Conservation (phyloP, 176 grass and related monocot species). For the Cenchrus americanus region DNA sequence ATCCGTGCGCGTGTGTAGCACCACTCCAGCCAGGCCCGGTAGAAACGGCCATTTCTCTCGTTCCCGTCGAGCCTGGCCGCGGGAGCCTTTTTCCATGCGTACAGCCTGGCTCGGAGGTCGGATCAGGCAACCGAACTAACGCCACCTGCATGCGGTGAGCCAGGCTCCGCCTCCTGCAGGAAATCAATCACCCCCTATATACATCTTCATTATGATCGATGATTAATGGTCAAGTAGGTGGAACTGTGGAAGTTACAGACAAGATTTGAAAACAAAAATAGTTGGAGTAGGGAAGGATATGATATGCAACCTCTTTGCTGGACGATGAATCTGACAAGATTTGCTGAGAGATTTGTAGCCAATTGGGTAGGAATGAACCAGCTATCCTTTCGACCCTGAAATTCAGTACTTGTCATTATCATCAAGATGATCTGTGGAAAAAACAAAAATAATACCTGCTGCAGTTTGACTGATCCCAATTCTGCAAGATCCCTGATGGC, state of each 20-base stretch:
- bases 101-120: too few relatives aligned
- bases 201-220: neutral
- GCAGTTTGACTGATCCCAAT: conserved; percentile 77
- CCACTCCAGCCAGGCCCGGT: too few relatives aligned
- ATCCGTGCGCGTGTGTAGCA: too few relatives aligned
- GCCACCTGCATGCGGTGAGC: too few relatives aligned
- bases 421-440: neutral
- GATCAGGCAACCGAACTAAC: too few relatives aligned
- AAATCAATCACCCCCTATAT: too few relatives aligned
- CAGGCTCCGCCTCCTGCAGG: too few relatives aligned
- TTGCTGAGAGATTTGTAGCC: conserved; percentile 85
- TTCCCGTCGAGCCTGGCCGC: too few relatives aligned
- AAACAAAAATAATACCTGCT: conserved; percentile 57
- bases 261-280: conserved; percentile 10
- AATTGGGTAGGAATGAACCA: conserved; percentile 98
- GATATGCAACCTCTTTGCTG: conserved; percentile 71
- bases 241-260: conserved; percentile 6
- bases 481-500: conserved; percentile 86
- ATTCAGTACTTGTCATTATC: conserved; percentile 18
- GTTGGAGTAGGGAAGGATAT: conserved; percentile 21
- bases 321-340: conserved; percentile 82
- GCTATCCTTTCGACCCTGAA: conserved; percentile 75
- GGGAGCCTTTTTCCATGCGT: too few relatives aligned
- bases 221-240: conserved; percentile 15
- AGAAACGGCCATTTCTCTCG: too few relatives aligned